Conservation (phyloP, 176 grass and related monocot species). For the maize (Zea mays) region DNA sequence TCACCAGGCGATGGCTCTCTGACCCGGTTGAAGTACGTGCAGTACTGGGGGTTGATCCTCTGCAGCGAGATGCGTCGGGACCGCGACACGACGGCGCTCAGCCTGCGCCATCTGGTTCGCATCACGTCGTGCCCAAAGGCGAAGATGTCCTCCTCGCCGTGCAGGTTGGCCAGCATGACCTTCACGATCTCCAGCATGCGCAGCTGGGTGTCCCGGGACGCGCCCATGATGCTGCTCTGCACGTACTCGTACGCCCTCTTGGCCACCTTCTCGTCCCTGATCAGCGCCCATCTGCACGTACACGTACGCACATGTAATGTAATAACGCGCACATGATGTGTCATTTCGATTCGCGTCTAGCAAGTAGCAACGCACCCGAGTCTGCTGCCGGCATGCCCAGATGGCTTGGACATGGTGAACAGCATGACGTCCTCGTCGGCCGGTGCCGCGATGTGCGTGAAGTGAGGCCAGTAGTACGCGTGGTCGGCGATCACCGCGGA, state of each 20-base stretch:
- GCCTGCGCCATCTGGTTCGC: constrained; percentile 51
- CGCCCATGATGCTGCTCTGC: constrained; percentile 41
- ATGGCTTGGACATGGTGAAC: constrained; percentile 65
- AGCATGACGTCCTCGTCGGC: constrained; percentile 71
- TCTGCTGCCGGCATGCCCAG: constrained; percentile 71
- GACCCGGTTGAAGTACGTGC: constrained; percentile 59
- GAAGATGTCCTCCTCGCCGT: constrained; percentile 60
- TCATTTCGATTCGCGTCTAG: not conserved
- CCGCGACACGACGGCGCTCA: constrained; percentile 44
- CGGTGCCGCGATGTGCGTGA: constrained; percentile 54
- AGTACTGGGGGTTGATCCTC: constrained; percentile 48
- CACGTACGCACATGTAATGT: no score
- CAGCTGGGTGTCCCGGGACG: constrained; percentile 71
- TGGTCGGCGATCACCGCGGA: constrained; percentile 60
- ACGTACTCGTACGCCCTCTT: constrained; percentile 44
- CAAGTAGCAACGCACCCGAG: constrained; percentile 46
- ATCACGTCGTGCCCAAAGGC: constrained; percentile 54
- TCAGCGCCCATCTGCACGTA: constrained; percentile 65
- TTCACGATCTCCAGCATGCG: constrained; percentile 57
- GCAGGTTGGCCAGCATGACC: constrained; percentile 53
- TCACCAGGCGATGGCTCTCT: constrained; percentile 72
- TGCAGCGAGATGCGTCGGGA: constrained; percentile 72
- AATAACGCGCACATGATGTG: not conserved
- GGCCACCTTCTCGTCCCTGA: constrained; percentile 62
- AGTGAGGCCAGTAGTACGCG: constrained; percentile 87